phyloP scores from a whole-genome alignment of 176 grass and related monocot species.

The Cymbopogon citratus region DNA sequence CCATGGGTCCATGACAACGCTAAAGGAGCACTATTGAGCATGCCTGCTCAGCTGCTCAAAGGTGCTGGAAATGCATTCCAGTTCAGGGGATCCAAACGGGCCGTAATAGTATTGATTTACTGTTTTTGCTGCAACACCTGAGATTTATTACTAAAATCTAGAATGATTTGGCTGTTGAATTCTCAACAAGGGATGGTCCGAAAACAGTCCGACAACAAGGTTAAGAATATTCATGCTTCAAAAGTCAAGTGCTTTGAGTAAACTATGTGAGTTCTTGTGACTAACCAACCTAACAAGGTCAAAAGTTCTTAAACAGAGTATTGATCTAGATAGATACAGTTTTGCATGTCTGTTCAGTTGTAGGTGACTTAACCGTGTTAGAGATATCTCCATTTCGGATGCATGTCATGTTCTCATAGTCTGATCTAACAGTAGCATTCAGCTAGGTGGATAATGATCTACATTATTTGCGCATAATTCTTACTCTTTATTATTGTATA shows the following conservation, averaged over 20 bases:
- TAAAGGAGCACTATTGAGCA: neutral
- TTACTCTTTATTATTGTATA: too few species aligned
- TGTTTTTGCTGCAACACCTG: neutral
- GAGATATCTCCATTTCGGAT: neutral
- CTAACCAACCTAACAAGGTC: neutral
- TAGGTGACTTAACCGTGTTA: neutral
- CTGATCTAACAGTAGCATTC: neutral
- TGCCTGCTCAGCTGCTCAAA: neutral
- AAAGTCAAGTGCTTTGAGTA: neutral
- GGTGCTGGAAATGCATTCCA: neutral
- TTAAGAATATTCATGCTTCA: too few species aligned
- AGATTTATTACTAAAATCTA: neutral
- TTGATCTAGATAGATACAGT: neutral
- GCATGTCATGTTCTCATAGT: neutral
- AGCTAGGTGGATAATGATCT: constrained; percentile 7
- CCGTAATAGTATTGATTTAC: neutral
- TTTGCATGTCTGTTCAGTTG: neutral
- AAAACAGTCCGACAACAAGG: too few species aligned
- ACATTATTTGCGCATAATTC: neutral
- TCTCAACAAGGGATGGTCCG: neutral
- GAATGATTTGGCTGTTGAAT: neutral
- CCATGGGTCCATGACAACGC: too few species aligned
- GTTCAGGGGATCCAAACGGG: neutral
- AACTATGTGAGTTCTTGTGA: neutral
- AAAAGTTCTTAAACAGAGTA: neutral